Evolutionary conservation across 257 asterid genomes (phyloP).

Genomic region (Nicotiana tabacum): DNA sequence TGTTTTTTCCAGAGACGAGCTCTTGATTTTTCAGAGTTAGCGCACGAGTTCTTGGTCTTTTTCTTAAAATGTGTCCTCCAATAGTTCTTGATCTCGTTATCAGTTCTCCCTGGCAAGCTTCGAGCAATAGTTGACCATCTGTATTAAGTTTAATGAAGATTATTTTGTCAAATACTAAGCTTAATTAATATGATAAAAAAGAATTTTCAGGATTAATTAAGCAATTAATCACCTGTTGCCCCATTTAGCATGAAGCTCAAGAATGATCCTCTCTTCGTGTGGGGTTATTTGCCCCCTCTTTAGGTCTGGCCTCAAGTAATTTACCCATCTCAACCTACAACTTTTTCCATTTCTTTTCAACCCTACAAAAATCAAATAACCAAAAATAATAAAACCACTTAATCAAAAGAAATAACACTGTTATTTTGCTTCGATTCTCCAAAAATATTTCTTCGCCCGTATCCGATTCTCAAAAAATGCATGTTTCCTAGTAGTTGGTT

Average conservation of each 20-base stretch:
- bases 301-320: constrained; percentile 92
- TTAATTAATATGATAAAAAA: neutral
- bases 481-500: too few species aligned
- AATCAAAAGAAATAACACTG: neutral
- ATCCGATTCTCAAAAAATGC: too few species aligned
- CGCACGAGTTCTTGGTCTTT: constrained; percentile 29
- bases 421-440: too few species aligned
- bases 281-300: constrained; percentile 91
- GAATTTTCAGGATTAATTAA: neutral
- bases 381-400: neutral
- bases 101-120: constrained; percentile 78
- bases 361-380: constrained; percentile 31
- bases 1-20: constrained; percentile 53
- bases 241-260: constrained; percentile 81
- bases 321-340: constrained; percentile 92
- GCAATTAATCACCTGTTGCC: constrained; percentile 62
- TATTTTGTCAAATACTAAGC: neutral
- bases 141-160: too few species aligned
- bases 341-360: constrained; percentile 90
- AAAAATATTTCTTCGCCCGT: too few species aligned
- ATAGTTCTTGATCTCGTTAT: constrained; percentile 75
- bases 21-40: constrained; percentile 32
- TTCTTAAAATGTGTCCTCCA: constrained; percentile 93
- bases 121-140: constrained; percentile 94
- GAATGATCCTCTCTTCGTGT: constrained; percentile 62